These are phyloP conservation scores for Coemansia sp. DNA, from an alignment of 192 early-diverging fungal genomes.

Conservation along the genomic window DNA sequence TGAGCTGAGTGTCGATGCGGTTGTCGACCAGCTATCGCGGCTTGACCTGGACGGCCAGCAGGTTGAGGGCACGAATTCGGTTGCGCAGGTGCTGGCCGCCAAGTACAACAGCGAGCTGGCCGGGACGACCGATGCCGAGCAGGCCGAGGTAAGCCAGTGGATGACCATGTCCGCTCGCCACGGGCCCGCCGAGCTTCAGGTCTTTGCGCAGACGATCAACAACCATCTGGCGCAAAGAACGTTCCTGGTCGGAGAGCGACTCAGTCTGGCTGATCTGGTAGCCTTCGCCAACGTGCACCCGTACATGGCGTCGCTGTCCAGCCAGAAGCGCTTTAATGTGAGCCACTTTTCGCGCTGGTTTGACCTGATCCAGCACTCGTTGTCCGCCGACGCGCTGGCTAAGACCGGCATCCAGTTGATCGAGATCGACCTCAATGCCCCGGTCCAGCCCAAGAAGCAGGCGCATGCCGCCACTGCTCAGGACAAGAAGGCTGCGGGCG, in stretches of 20 bases:
- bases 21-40: conserved; percentile 42
- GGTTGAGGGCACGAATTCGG: conserved; percentile 43
- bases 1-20: conserved; percentile 24
- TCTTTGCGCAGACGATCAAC: conserved; percentile 54
- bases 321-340: conserved; percentile 56
- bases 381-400: conserved; percentile 37
- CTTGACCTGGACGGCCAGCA: conserved; percentile 31
- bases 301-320: conserved; percentile 52
- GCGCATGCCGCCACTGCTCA: conserved; percentile 31
- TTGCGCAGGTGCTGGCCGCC: conserved; percentile 33
- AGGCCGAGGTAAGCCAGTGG: conserved; percentile 52
- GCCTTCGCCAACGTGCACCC: conserved; percentile 64
- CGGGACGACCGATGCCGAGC: conserved; percentile 29
- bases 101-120: conserved; percentile 42
- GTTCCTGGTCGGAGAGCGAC: conserved; percentile 61
- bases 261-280: conserved; percentile 64
- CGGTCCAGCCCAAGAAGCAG: conserved; percentile 49
- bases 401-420: conserved; percentile 51
- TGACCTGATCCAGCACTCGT: conserved; percentile 70
- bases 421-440: conserved; percentile 55
- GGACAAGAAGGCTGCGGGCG: conserved; percentile 12
- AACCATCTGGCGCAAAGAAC: conserved; percentile 61
- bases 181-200: conserved; percentile 40
- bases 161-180: conserved; percentile 51
- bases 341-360: conserved; percentile 71